These are phyloP conservation scores for Quercus ilex DNA, from an alignment of 306 rosid species.

Conservation along the genomic window DNA sequence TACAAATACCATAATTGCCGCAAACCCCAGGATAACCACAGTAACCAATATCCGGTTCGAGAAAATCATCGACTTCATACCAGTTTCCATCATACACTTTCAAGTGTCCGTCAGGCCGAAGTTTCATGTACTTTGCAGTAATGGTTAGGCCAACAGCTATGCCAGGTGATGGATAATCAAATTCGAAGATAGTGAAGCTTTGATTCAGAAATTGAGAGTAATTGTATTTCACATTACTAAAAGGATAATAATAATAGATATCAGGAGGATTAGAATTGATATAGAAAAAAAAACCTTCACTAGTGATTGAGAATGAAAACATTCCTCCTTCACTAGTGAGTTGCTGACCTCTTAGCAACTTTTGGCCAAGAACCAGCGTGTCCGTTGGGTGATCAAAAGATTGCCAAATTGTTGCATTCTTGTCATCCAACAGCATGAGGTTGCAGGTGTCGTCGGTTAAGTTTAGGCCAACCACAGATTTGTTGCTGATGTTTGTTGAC, in stretches of 20 bases:
- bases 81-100: background rate
- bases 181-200: background rate
- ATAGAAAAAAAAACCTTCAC: background rate
- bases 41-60: background rate
- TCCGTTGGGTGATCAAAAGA: constrained; percentile 8
- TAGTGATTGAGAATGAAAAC: background rate
- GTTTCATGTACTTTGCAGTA: background rate
- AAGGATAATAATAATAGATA: background rate
- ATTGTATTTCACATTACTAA: too few relatives aligned
- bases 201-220: background rate
- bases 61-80: background rate
- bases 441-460: constrained; percentile 3
- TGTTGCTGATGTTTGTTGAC: background rate
- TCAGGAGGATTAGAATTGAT: background rate
- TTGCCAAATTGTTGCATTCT: constrained; percentile 3
- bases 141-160: too few relatives aligned
- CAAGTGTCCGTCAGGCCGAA: background rate
- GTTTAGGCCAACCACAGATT: constrained; percentile 17
- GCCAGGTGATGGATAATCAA: too few relatives aligned
- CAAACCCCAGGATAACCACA: background rate
- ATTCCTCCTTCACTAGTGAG: background rate
- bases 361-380: background rate
- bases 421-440: constrained; percentile 1
- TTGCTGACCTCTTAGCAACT: background rate
- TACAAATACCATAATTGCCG: background rate